Conservation (phyloP, 352 stramenopile species). For the Heterotrichella gracilis region DNA sequence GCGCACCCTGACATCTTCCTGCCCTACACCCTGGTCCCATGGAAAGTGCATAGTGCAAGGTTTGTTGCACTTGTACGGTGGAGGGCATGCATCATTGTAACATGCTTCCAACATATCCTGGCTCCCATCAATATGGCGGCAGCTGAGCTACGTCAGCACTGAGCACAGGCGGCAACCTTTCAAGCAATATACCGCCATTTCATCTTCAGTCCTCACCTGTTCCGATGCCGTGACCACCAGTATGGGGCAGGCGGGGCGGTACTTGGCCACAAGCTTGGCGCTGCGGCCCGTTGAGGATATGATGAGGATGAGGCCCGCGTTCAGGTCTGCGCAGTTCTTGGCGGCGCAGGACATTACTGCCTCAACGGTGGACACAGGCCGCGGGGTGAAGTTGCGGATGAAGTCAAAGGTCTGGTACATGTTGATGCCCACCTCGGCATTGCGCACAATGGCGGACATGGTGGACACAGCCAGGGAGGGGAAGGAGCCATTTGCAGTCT, state of each 20-base stretch:
- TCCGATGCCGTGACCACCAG: constrained; percentile 39
- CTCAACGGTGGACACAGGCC: constrained; percentile 27
- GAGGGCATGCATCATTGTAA: too few species aligned
- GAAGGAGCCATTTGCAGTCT: constrained; percentile 85
- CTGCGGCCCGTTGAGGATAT: constrained; percentile 67
- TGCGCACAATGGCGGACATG: constrained; percentile 52
- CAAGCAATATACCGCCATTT: too few species aligned
- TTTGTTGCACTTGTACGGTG: too few species aligned
- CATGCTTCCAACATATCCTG: too few species aligned
- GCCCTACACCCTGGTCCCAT: too few species aligned
- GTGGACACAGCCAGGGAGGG: constrained; percentile 60
- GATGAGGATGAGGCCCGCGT: constrained; percentile 72
- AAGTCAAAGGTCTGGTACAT: constrained; percentile 33
- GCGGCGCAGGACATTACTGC: constrained; percentile 72
- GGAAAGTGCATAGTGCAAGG: too few species aligned
- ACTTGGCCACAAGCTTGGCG: constrained; percentile 63
- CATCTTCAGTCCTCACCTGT: too few species aligned
- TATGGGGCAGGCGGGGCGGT: constrained; percentile 44
- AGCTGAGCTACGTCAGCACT: too few species aligned
- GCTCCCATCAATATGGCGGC: too few species aligned
- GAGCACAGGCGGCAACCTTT: too few species aligned
- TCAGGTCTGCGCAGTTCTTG: constrained; percentile 75
- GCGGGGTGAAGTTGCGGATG: constrained; percentile 17
- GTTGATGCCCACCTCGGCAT: constrained; percentile 53
- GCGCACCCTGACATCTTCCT: too few species aligned